Percentiles rank a stretch among this genome's conserved stretches.
Evolutionary conservation across 805 yeast genomes (phyloP).

Genomic region (Spathaspora passalidarum): DNA sequence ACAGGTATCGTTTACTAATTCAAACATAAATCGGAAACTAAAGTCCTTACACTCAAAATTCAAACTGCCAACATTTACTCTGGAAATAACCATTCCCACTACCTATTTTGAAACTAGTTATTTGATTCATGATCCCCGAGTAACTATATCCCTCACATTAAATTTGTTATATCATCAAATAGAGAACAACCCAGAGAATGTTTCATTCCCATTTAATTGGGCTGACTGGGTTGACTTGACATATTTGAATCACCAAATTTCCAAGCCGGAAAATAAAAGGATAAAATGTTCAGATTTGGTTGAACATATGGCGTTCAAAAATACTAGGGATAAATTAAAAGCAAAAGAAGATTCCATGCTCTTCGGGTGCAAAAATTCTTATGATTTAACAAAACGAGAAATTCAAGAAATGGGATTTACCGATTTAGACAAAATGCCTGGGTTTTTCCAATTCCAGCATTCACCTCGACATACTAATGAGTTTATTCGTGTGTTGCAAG

Average conservation of each 20-base stretch:
- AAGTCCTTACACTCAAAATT: too few species aligned
- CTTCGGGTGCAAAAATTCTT: conserved; percentile 16
- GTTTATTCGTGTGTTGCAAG: conserved; percentile 32
- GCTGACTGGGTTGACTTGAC: conserved; percentile 54
- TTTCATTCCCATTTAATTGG: conserved; percentile 49
- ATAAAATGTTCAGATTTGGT: conserved; percentile 18
- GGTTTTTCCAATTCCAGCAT: conserved; percentile 30
- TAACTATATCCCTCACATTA: too few species aligned
- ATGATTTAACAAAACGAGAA: conserved; percentile 17
- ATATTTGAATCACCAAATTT: conserved; percentile 25
- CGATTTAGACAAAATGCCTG: conserved; percentile 29
- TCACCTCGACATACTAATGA: conserved; percentile 20
- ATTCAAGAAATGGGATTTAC: conserved; percentile 20
- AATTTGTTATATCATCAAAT: too few species aligned
- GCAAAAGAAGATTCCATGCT: conserved; percentile 17
- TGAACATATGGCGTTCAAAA: neutral
- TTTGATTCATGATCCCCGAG: too few species aligned
- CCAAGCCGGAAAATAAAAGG: conserved; percentile 14
- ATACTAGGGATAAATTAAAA: conserved; percentile 5
- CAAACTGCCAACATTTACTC: too few species aligned
- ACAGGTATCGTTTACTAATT: too few species aligned
- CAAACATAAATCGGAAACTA: too few species aligned
- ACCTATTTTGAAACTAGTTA: too few species aligned
- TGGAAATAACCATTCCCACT: too few species aligned
- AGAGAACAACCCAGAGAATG: conserved; percentile 1